Evolutionary conservation across 2,329 filamentous ascomycete genomes (phyloP), one percentile per base, ranked within the genome.

Genomic region (Apiospora pterosperma): DNA sequence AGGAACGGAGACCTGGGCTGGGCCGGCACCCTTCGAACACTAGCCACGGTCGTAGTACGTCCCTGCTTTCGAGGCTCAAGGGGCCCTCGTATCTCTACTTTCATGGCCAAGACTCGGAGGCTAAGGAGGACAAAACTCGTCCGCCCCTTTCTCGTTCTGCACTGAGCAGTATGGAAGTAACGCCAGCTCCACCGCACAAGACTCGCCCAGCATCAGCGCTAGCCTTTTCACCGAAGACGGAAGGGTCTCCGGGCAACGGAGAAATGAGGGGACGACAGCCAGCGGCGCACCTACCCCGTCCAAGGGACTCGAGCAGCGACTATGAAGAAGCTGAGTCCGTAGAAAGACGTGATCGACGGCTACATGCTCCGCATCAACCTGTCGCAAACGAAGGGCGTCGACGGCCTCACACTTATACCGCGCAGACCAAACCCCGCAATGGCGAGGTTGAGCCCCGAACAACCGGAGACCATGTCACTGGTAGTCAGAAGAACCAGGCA

Each of bases 31-130:
- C 71, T 19, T 67, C 69, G 19, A 60, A 67, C 31, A 71, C 72
- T 3, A 68, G 67, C 12, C 73, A 74, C 58, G 71, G 67, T 2
- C 73, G 74, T 58, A 75, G 73, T 36, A 72, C 74, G 64, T 76
- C 74, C 31, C 63, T 76, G 52, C 70, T 76, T 28, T 69, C 74
- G 48, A 74, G 72, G 48, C 64, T 76, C 12, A 72, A 72, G 59
- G 74, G 74, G 4, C 73, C 73, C n/a, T 75, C 74, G 14, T 75
- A 75, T 62, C 68, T 76, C 4, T 74, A 74, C 55, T 71, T 72
- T 44, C 70, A 70, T 23, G 14, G n/a, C 44, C 39, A 36, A 21
- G 62, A 64, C 8, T 63, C 69, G 4, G 52, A 66, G 16, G 72
- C 70, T 8, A 59, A 34, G 61, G 63, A 65, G 16, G 62, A 62